Evolutionary conservation across 2,329 filamentous ascomycete species (phyloP), one percentile per base, ranked within the genome.

Genomic region (Monilinia vaccinii-corymbosi): DNA sequence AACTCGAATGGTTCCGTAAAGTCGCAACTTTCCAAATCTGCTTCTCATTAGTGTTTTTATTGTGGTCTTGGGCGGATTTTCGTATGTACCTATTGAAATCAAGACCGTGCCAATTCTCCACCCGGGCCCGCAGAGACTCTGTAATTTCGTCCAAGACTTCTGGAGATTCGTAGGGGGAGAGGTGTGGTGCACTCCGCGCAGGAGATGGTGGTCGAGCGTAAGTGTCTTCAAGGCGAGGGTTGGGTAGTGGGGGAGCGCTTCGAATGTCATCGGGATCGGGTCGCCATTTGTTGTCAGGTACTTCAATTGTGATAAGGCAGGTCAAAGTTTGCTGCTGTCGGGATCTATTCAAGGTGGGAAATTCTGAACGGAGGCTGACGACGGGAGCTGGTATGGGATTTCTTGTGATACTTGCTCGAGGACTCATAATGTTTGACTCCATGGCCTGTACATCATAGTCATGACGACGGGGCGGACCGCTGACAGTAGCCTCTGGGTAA

Each of bases 61-160:
- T 18, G 4, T 36, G 47, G 34, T 44, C 9, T 18, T 31, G 50
- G 16, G 8, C 9, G 16, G 21, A 45, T 21, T 13, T 13, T 36
- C 4, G 49, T 34, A 65, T 78, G 68, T 76, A 88, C 81, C 89
- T 84, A 70, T 85, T 84, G 70, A 97, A 97, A 71, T 97, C 93
- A 23, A 99, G 79, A 0, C 94, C 93, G 72, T 99, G 94, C 94
- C 94, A 99, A 68, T 97, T 97, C 69, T 99, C 94, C 13, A 99
- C 94, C n/a, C 92, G 86, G 49, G 78, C 83, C 61, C 90, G 85
- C 61, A 99, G 76, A 64, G 86, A 89, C 70, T 97, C 90, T 0
- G 92, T 95, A 70, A 94, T 88, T 65, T 93, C 86, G 58, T 94
- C 87, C 60, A 97, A 73, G 6, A 85, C 85, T 67, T 92, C 88